Conservation (phyloP, 2,329 filamentous ascomycete genomes). For the Ophiognomonia clavigignenti-juglandacearum region DNA sequence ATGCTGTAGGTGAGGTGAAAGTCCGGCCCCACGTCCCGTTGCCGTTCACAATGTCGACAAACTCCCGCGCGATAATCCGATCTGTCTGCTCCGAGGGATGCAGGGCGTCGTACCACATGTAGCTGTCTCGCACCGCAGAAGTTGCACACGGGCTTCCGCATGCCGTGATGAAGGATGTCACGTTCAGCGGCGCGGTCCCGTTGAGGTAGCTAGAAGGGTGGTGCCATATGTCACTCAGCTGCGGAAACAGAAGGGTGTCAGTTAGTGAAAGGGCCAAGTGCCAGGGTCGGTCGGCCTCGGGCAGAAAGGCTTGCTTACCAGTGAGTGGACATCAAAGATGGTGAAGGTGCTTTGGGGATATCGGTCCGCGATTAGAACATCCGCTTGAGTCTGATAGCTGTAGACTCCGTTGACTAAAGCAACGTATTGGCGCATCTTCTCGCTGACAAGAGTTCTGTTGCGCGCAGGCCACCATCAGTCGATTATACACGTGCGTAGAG, state of each 20-base stretch:
- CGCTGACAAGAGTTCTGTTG: constrained; percentile 37
- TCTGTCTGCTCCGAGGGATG: constrained; percentile 53
- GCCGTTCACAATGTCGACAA: constrained; percentile 47
- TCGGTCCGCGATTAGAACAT: constrained; percentile 32
- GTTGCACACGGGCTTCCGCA: constrained; percentile 35
- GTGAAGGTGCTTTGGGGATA: constrained; percentile 48
- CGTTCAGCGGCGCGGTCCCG: constrained; percentile 46
- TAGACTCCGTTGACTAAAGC: constrained; percentile 45
- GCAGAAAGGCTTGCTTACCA: no score
- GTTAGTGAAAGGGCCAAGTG: not conserved
- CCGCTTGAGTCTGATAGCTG: constrained; percentile 44
- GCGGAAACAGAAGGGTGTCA: not conserved
- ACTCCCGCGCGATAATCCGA: constrained; percentile 47
- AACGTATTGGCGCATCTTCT: constrained; percentile 47
- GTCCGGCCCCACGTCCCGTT: constrained; percentile 16
- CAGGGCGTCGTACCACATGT: constrained; percentile 50
- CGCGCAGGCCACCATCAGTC: not conserved
- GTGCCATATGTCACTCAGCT: constrained; percentile 51
- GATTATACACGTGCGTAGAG: not conserved
- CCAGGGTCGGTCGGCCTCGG: not conserved
- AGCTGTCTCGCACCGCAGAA: constrained; percentile 38
- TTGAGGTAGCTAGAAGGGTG: constrained; percentile 48
- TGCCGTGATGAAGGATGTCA: constrained; percentile 42
- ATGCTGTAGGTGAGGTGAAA: constrained; percentile 9
- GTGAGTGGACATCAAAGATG: constrained; percentile 46